Base-by-base conservation (phyloP, 768 basidiomycete genomes). In the Cystoderma amianthinum region DNA sequence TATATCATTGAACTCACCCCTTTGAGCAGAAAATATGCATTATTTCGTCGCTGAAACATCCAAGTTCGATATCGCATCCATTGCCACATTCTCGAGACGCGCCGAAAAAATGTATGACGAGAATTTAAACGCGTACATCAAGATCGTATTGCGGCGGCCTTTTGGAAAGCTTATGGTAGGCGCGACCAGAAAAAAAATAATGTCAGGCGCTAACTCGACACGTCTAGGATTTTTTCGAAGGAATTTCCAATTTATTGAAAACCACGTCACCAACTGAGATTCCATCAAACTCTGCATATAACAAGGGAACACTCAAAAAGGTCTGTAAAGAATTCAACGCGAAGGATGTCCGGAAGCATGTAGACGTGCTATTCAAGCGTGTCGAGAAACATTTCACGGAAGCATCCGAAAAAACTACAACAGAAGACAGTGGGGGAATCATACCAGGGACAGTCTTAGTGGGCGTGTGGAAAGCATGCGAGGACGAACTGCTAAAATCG, bases 381-480 rank as follows among this genome's bases (percentile, higher is more conserved):
- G 89, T 98, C 20, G 90, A 95, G 62, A 98, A 98, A 61, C 95
- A 98, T 56, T 97, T 96, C 54, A 83, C 83, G 4, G 89, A 93
- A 52, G 78, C 78, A 1, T 80, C 82, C 7, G 85, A 83, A 47
- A 83, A 78, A 48, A 55, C 74, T 3, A 74, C 74, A 15, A 70
- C 65, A 3, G 78, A 82, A 44, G 78, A 80, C 42, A 67, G 65
- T 46, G 64, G 66, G 22, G 71, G 69, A 24, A 76, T 78, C 44
- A 62, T 73, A 2, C 65, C 77, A 19, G 78, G 78, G 2, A 81
- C 75, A 22, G 80, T 90, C 30, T 65, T 94, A 63, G 76, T 79
- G 18, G 83, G 80, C 3, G 92, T 95, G 2, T 96, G 93, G 93
- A 87, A 78, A 54, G 82, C 89, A 24, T 90, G 90, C 59, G 90